Conservation (phyloP, 305 asterid species). For the Fraxinus albicans region DNA sequence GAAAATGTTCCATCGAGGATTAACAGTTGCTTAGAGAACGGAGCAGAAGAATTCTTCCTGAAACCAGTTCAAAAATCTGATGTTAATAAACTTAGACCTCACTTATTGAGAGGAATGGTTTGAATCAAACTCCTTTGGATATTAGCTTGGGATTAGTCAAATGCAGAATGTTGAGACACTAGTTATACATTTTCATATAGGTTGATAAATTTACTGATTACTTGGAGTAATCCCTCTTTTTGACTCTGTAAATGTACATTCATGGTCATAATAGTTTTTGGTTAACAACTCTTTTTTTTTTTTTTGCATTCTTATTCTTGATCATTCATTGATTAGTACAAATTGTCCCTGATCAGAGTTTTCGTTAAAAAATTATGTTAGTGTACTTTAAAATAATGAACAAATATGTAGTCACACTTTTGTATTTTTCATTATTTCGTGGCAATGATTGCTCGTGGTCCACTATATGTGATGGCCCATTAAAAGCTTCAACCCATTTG, state of each 20-base stretch:
- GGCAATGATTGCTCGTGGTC: neutral
- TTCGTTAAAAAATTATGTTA: too few species aligned
- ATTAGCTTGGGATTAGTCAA: neutral
- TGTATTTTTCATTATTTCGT: neutral
- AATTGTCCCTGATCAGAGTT: too few species aligned
- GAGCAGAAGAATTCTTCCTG: slow-evolving; percentile 29
- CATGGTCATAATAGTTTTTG: neutral
- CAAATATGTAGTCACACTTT: neutral
- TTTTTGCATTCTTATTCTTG: neutral
- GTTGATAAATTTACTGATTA: neutral
- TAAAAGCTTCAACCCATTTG: too few species aligned
- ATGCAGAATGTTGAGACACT: neutral
- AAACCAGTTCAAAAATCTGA: slow-evolving; percentile 26
- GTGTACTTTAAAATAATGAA: neutral
- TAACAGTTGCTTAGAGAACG: slow-evolving; percentile 25
- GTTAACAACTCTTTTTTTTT: neutral
- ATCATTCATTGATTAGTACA: neutral
- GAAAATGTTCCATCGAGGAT: slow-evolving; percentile 30
- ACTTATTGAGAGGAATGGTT: slow-evolving; percentile 14
- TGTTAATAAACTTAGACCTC: slow-evolving; percentile 20
- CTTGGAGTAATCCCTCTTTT: neutral
- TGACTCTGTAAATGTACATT: neutral
- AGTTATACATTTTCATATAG: neutral
- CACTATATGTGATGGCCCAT: too few species aligned
- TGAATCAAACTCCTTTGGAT: neutral